Evolutionary conservation across 176 grass and related monocot genomes (phyloP).

Genomic region (Oryza longistaminata): DNA sequence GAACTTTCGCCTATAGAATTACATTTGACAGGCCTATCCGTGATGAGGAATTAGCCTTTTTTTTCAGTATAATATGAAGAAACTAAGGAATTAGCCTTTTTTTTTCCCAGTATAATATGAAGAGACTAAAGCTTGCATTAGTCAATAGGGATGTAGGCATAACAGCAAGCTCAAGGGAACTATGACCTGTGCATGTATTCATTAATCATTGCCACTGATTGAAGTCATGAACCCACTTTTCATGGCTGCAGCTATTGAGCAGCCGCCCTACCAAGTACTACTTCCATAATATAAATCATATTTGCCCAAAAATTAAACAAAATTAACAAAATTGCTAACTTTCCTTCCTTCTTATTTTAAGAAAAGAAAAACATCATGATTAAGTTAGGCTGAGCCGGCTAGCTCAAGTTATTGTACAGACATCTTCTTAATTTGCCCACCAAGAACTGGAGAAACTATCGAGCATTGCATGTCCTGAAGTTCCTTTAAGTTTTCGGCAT

Average conservation of each 20-base stretch:
- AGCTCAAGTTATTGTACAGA: not conserved
- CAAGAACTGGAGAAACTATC: not conserved
- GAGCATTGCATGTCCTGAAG: not conserved
- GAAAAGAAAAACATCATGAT: constrained; percentile 22
- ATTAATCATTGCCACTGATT: not conserved
- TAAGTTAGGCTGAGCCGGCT: not conserved
- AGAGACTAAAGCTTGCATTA: not conserved
- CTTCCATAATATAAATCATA: constrained; percentile 14
- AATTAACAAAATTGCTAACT: not conserved
- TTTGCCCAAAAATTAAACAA: not conserved
- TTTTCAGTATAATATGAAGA: not conserved
- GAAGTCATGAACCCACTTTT: constrained; percentile 8
- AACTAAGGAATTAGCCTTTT: not conserved
- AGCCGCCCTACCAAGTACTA: constrained; percentile 15
- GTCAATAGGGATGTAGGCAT: not conserved
- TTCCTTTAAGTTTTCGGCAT: not conserved
- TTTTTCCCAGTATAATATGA: no score
- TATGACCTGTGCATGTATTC: not conserved
- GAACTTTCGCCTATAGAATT: not conserved
- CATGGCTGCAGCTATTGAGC: constrained; percentile 19
- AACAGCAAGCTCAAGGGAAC: not conserved
- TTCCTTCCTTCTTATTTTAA: not conserved
- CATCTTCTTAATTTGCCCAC: not conserved
- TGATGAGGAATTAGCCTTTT: not conserved
- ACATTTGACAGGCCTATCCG: not conserved